Conservation (phyloP, 306 rosid species). For the Senna siamea region DNA sequence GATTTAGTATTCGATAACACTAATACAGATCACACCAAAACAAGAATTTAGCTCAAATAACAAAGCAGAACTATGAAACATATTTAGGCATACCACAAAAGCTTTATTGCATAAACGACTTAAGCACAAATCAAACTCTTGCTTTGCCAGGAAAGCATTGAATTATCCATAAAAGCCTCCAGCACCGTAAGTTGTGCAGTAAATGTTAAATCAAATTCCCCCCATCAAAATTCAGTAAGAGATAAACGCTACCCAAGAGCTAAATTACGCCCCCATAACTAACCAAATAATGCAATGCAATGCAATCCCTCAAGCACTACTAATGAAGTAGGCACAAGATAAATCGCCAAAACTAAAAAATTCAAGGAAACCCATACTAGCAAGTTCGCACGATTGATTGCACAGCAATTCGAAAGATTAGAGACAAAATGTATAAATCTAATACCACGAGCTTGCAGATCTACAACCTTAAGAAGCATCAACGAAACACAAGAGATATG, state of each 20-base stretch:
- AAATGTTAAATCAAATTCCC: not conserved
- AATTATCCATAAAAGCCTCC: not conserved
- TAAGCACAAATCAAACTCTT: not conserved
- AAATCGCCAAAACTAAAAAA: not conserved
- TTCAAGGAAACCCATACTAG: not conserved
- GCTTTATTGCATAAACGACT: not conserved
- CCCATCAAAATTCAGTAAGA: not conserved
- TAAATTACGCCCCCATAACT: not conserved
- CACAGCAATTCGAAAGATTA: not conserved
- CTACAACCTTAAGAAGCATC: constrained; percentile 22
- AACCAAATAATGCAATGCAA: not conserved
- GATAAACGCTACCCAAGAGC: not conserved
- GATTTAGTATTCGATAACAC: not conserved
- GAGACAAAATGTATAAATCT: constrained; percentile 29
- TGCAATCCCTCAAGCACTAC: not conserved
- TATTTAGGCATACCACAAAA: no score
- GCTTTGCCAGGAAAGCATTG: not conserved
- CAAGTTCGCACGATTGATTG: not conserved
- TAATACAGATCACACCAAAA: not conserved
- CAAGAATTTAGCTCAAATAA: not conserved
- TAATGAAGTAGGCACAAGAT: not conserved
- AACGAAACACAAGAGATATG: not conserved
- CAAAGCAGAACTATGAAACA: not conserved
- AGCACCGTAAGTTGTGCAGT: not conserved
- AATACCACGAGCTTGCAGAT: constrained; percentile 43